Percentiles rank a stretch among this genome's conserved stretches.
phyloP scores from a whole-genome alignment of 129 eudicot genomes.

The Arctium minus region DNA sequence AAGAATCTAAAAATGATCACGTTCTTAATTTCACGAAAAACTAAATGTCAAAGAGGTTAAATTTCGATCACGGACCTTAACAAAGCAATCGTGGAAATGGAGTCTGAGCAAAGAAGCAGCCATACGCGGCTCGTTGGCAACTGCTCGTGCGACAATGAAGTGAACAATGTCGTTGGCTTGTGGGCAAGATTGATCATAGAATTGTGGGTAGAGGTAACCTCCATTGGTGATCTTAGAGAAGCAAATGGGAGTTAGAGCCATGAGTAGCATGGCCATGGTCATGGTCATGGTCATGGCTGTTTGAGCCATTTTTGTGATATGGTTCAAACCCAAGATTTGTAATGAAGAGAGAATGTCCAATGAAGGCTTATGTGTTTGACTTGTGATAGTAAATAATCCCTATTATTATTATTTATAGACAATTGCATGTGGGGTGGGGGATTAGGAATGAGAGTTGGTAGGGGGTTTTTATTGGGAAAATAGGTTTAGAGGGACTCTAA shows the following conservation, averaged over 20 bases:
- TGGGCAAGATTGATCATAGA: constrained; percentile 79
- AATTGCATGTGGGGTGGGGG: constrained; percentile 6
- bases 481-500: background rate
- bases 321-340: constrained; percentile 6
- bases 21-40: background rate
- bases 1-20: background rate
- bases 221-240: constrained; percentile 38
- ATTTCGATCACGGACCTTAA: constrained; percentile 46
- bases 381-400: background rate
- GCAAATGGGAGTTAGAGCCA: constrained; percentile 14
- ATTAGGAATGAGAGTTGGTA: constrained; percentile 13
- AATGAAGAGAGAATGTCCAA: background rate
- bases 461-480: background rate
- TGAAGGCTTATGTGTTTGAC: constrained; percentile 10
- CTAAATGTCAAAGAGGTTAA: background rate
- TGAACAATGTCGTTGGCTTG: constrained; percentile 43
- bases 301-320: constrained; percentile 21
- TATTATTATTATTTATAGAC: constrained; percentile 19
- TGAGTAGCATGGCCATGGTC: background rate
- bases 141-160: constrained; percentile 63
- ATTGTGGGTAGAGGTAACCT: constrained; percentile 75
- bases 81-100: constrained; percentile 93
- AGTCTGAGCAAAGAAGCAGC: constrained; percentile 89
- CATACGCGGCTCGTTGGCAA: constrained; percentile 74
- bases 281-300: constrained; percentile 1